A percentile compares a stretch with the other conserved stretches of the same genome.
Conservation (phyloP, 2,329 filamentous ascomycete genomes). For the Alternaria arborescens region DNA sequence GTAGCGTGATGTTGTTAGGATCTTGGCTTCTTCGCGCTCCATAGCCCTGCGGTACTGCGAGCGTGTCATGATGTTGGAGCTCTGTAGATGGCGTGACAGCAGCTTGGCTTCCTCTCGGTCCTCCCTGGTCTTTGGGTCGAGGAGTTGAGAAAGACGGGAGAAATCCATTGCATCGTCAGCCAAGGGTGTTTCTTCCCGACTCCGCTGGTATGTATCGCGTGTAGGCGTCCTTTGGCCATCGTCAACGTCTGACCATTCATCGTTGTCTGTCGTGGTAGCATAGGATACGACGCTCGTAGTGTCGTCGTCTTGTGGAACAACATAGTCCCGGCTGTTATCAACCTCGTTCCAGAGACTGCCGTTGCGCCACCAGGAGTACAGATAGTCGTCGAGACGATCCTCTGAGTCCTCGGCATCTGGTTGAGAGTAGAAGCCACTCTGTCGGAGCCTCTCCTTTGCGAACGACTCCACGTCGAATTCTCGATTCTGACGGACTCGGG, state of each 20-base stretch:
- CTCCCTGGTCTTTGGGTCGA: slow-evolving; percentile 80
- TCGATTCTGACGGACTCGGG: slow-evolving; percentile 28
- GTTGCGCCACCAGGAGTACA: slow-evolving; percentile 85
- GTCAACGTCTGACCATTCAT: slow-evolving; percentile 49
- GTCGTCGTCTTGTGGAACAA: slow-evolving; percentile 72
- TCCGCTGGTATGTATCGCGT: slow-evolving; percentile 63
- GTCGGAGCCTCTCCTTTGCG: slow-evolving; percentile 69
- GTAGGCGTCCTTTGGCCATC: slow-evolving; percentile 76
- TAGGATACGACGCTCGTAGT: slow-evolving; percentile 82
- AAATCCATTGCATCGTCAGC: slow-evolving; percentile 62
- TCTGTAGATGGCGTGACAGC: slow-evolving; percentile 79
- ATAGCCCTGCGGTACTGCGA: slow-evolving; percentile 75
- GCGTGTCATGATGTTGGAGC: slow-evolving; percentile 78
- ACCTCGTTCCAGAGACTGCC: slow-evolving; percentile 86
- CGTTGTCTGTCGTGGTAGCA: slow-evolving; percentile 59
- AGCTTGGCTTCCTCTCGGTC: slow-evolving; percentile 83
- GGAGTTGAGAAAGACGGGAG: slow-evolving; percentile 76
- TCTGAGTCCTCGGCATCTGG: slow-evolving; percentile 58
- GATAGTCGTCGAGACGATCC: slow-evolving; percentile 72
- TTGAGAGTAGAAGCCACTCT: slow-evolving; percentile 38
- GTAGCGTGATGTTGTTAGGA: slow-evolving; percentile 63
- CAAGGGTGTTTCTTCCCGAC: slow-evolving; percentile 64
- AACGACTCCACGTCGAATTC: slow-evolving; percentile 81
- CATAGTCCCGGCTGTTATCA: slow-evolving; percentile 83
- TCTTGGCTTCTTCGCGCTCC: slow-evolving; percentile 72